Evolutionary conservation across 139 green algal species (phyloP), one percentile per base, ranked within the genome.

Genomic region (Spirogloea muscicola): DNA sequence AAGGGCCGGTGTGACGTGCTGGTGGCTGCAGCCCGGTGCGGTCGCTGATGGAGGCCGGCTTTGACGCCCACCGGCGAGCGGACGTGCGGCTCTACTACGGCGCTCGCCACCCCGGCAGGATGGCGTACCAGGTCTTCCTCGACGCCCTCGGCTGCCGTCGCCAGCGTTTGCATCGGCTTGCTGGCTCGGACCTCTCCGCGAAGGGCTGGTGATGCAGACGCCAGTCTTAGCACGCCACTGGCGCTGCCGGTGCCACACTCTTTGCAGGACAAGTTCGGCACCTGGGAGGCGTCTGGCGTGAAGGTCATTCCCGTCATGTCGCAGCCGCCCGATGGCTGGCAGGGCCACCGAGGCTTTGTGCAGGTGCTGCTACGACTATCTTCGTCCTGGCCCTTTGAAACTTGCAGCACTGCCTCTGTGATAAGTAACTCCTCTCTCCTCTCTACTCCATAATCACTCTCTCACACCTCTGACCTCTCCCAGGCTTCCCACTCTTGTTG

Each of bases 1-100:
- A n/a, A n/a, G n/a, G n/a, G n/a, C n/a, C n/a, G n/a, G 46, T 31
- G 21, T 55, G 46, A 55, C 46, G 21, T 31, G 46, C 21, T 55
- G 21, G 59, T 29, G 13, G 44, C 33, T n/a, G 70, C 70, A 81
- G 65, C 41, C 72, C 72, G 7, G 71, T 78, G 3, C 27, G 72
- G 10, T 46, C 72, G 33, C 62, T 78, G n/a, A 78, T 81, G 16
- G 72, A 81, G 41, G n/a, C 37, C 41, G 65, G 65, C 25, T 78
- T 81, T 67, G 65, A 73, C 13, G 65, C 72, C 27, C 10, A 51
- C 13, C 33, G 60, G 6, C 60, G 77, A 18, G 49, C 40, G 5
- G 74, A 82, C n/a, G 77, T 83, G 37, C 52, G 73, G 7, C 72
- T 83, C 1, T 83, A 83, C 60, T 83, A 84, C 29, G 76, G 76